Percentiles rank a stretch among this genome's conserved stretches.
These are phyloP conservation scores for Amauroascus verrucosus DNA, from an alignment of 2,329 filamentous ascomycete species.

Conservation along the genomic window DNA sequence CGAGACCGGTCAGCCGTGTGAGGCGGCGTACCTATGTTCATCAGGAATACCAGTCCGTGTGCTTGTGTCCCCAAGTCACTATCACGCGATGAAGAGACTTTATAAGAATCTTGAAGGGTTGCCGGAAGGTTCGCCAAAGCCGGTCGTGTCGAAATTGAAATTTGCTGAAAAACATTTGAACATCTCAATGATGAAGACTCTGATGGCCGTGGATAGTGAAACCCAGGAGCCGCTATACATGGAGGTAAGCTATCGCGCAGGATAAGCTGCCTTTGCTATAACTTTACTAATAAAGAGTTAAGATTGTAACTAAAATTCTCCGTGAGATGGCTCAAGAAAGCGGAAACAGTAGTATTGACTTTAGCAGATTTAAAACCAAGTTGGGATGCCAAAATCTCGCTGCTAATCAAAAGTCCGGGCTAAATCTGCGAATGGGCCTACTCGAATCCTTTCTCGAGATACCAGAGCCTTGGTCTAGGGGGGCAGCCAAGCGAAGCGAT, in stretches of 20 bases:
- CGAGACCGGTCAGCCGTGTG: conserved; percentile 36
- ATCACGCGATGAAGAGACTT: conserved; percentile 30
- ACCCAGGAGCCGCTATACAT: conserved; percentile 44
- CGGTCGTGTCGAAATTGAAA: conserved; percentile 38
- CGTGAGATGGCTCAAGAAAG: conserved; percentile 39
- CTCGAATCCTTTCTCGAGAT: conserved; percentile 53
- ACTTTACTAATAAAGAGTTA: background rate
- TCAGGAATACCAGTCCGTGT: conserved; percentile 40
- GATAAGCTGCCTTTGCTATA: conserved; percentile 9
- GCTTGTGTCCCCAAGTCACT: conserved; percentile 44
- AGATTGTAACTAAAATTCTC: conserved; percentile 41
- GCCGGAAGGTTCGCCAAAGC: conserved; percentile 23
- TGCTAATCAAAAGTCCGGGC: conserved; percentile 42
- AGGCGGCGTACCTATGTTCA: conserved; percentile 47
- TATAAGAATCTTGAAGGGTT: conserved; percentile 34
- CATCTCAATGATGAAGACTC: conserved; percentile 43
- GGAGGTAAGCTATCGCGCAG: conserved; percentile 22
- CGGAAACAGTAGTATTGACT: conserved; percentile 38
- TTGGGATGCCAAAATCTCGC: conserved; percentile 35
- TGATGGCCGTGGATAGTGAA: conserved; percentile 43
- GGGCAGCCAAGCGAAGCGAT: background rate
- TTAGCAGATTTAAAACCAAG: conserved; percentile 34
- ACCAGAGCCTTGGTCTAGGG: no score
- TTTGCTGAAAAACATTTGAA: conserved; percentile 43
- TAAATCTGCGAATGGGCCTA: conserved; percentile 51